These are phyloP conservation scores for Penicillium bialowiezense DNA, from an alignment of 495 filamentous ascomycete species.

Conservation along the genomic window DNA sequence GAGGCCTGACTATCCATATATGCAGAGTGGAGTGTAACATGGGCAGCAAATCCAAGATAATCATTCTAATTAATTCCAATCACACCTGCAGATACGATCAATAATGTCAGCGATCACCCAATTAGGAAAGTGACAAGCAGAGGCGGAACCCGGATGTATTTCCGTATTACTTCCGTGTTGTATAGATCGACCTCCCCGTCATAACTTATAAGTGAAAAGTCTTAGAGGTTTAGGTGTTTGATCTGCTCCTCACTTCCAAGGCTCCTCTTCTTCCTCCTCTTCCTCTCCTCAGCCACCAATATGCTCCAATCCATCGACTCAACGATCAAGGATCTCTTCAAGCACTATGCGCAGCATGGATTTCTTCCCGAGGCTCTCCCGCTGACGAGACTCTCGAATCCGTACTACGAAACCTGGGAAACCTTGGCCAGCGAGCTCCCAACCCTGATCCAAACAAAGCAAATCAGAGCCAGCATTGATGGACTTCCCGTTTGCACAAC, in stretches of 20 bases:
- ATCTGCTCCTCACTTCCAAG: too few relatives aligned
- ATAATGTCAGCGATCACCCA: neutral
- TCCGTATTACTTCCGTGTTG: constrained; percentile 20
- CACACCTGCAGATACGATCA: too few relatives aligned
- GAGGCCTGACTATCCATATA: too few relatives aligned
- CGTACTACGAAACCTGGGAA: constrained; percentile 92
- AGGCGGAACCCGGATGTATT: constrained; percentile 20
- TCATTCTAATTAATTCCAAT: too few relatives aligned
- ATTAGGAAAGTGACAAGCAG: neutral
- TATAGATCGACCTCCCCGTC: constrained; percentile 24
- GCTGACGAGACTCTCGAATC: constrained; percentile 67
- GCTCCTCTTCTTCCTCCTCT: too few relatives aligned
- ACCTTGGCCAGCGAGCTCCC: constrained; percentile 72
- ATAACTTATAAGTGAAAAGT: too few relatives aligned
- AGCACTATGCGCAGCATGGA: constrained; percentile 68
- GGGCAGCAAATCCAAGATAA: too few relatives aligned
- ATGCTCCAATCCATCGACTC: constrained; percentile 78
- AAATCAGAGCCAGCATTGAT: constrained; percentile 71
- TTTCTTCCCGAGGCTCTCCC: constrained; percentile 83
- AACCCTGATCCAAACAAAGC: constrained; percentile 67
- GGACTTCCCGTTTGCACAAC: constrained; percentile 76
- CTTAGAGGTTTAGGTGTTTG: too few relatives aligned
- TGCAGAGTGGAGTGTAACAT: too few relatives aligned
- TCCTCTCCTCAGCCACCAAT: neutral
- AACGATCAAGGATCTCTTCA: constrained; percentile 52